Evolutionary conservation across 768 basidiomycete species (phyloP).

Genomic region (Lactarius pseudohatsudake): DNA sequence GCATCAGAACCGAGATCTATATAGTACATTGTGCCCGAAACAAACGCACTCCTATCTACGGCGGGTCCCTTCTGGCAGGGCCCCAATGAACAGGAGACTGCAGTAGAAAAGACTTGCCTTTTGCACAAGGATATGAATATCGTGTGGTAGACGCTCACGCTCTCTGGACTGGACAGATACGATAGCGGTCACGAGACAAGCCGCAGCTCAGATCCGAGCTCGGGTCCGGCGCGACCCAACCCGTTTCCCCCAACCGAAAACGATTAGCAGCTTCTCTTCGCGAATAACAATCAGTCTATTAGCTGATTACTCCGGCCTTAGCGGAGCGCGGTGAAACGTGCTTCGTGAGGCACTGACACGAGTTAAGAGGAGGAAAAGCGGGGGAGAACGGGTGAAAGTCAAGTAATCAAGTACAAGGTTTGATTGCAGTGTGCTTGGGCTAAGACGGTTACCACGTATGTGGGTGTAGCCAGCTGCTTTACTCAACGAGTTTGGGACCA

Average conservation of each 20-base stretch:
- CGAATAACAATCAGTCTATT: too few species aligned
- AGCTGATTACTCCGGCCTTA: neutral
- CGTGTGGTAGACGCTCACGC: neutral
- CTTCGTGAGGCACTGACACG: too few species aligned
- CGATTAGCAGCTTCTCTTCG: neutral
- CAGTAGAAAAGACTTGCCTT: too few species aligned
- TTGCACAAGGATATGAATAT: too few species aligned
- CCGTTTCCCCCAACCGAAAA: neutral
- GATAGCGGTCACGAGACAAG: neutral
- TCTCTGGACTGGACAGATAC: neutral
- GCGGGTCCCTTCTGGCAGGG: neutral
- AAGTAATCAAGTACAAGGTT: too few species aligned
- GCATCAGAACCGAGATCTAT: neutral
- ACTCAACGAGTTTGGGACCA: too few species aligned
- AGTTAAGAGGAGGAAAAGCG: too few species aligned
- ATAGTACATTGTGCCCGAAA: neutral
- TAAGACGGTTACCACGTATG: too few species aligned
- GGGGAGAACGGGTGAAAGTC: too few species aligned
- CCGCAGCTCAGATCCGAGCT: neutral
- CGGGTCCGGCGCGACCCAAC: neutral
- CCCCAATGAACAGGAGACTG: neutral
- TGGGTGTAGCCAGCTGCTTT: too few species aligned
- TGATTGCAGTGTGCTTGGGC: too few species aligned
- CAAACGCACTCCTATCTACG: neutral
- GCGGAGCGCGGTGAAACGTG: neutral